Base-by-base conservation (phyloP, 306 rosid species). In the Begonia fuchsioides region DNA sequence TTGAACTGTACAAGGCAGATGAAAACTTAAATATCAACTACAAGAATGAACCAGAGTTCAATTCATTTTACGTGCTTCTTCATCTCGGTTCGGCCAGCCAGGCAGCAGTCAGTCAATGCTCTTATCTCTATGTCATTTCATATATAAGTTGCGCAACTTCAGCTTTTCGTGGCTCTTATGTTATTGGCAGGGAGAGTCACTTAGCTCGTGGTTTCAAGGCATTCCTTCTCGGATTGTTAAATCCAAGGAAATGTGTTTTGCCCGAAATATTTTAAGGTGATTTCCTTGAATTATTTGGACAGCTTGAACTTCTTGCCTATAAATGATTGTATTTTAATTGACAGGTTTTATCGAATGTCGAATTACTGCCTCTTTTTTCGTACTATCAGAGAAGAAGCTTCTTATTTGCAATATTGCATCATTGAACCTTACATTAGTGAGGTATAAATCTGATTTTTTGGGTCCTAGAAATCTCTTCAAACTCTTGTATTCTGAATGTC, bases 241-340 rank as follows among this genome's bases (percentile, higher is more conserved):
- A 69, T 81, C 97, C n/a, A 76, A 84, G 73, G 93, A 84, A 76
- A 81, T 90, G 82, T 35, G 56, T 49, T 90, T 90, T 51, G 82
- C 95, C 20, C 68, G 93, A 61, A 70, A 66, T 43, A 62, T 84
- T 47, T 66, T 90, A 47, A 69, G 92, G 95, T 90, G 74, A 40
- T 59, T 18, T 10, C 10, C 51, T 19, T 47, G 39, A 26, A 26
- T 26, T 26, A 26, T 26, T 26, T 26, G 35, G 35, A 26, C 35
- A 26, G 35, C 35, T 26, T 26, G 35, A 26, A 26, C 7, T 26
- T 26, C 8, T 26, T 26, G 35, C 7, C 7, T 26, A 26, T 4
- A 26, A 26, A 26, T 44, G 11, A 54, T 59, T 57, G 38, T 44
- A 16, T 67, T 52, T 68, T 62, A 66, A 38, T 53, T 44, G 56